Evolutionary conservation across 1,284 basidiomycete species (phyloP).

Genomic region (Psilocybe mexicana): DNA sequence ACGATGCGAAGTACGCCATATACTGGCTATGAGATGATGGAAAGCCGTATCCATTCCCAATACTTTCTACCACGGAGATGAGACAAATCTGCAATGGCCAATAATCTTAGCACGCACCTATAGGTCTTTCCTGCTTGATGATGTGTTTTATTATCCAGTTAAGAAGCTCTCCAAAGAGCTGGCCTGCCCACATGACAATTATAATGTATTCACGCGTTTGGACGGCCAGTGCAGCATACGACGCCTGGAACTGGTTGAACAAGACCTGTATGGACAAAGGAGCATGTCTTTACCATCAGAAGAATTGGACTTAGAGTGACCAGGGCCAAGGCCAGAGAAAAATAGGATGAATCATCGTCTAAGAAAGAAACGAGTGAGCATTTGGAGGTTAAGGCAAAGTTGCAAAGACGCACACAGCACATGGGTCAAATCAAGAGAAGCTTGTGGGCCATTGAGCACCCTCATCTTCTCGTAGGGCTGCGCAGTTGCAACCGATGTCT

Average conservation of each 20-base stretch:
- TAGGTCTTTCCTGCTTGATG: slow-evolving; percentile 71
- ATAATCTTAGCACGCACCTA: slow-evolving; percentile 43
- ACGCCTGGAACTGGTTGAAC: slow-evolving; percentile 48
- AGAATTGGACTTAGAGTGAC: slow-evolving; percentile 76
- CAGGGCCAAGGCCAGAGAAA: slow-evolving; percentile 66
- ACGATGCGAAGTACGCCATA: slow-evolving; percentile 84
- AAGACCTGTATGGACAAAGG: not conserved
- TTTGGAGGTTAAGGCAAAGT: not conserved
- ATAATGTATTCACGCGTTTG: slow-evolving; percentile 79
- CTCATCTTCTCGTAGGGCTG: not conserved
- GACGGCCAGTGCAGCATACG: slow-evolving; percentile 75
- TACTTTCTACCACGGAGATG: slow-evolving; percentile 40
- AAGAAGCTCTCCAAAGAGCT: slow-evolving; percentile 70
- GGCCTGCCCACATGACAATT: slow-evolving; percentile 82
- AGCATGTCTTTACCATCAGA: slow-evolving; percentile 56
- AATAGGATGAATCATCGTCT: slow-evolving; percentile 69
- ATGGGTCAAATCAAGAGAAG: slow-evolving; percentile 33
- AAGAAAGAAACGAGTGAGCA: not conserved
- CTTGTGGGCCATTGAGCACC: slow-evolving; percentile 23
- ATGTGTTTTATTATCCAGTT: slow-evolving; percentile 73
- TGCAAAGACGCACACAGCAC: slow-evolving; percentile 28
- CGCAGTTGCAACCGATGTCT: too few relatives aligned
- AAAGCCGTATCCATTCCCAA: slow-evolving; percentile 82
- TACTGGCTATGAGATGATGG: slow-evolving; percentile 89
- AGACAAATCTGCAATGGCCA: not conserved